phyloP scores from a whole-genome alignment of 2,329 filamentous ascomycete species.

The Alternaria tenuissima region DNA sequence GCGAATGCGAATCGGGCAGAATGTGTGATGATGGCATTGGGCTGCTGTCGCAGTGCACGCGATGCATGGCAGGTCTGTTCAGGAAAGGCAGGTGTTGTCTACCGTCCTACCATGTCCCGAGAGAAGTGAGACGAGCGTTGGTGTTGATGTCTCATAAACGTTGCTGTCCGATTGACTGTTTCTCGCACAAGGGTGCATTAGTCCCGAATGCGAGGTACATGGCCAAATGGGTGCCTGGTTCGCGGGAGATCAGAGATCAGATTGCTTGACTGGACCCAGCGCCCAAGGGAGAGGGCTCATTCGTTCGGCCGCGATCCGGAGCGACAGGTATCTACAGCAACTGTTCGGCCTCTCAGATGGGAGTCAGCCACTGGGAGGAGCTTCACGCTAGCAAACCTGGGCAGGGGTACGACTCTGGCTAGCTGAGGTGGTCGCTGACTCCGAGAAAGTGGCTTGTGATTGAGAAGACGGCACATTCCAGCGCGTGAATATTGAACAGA shows the following conservation, averaged over 20 bases:
- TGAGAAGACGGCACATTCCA: neutral
- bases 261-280: slow-evolving; percentile 12
- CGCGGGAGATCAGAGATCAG: slow-evolving; percentile 1
- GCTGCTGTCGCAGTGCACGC: neutral
- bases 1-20: neutral
- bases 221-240: slow-evolving; percentile 4
- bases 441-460: neutral
- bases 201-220: slow-evolving; percentile 5
- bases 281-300: slow-evolving; percentile 3
- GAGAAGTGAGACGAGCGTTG: slow-evolving; percentile 8
- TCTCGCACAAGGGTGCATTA: slow-evolving; percentile 3
- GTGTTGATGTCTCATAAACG: slow-evolving; percentile 10
- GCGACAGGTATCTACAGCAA: slow-evolving; percentile 11
- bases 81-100: neutral
- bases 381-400: slow-evolving; percentile 12
- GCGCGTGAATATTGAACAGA: neutral
- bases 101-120: neutral
- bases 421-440: slow-evolving; percentile 21
- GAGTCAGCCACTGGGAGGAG: slow-evolving; percentile 14
- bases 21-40: neutral
- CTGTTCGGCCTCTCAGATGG: neutral
- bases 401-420: slow-evolving; percentile 18
- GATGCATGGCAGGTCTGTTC: neutral
- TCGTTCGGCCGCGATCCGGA: slow-evolving; percentile 13
- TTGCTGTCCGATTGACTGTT: slow-evolving; percentile 7